These are phyloP conservation scores for Emmonsiellopsis sp. DNA, from an alignment of 2,329 filamentous ascomycete species.

Conservation along the genomic window DNA sequence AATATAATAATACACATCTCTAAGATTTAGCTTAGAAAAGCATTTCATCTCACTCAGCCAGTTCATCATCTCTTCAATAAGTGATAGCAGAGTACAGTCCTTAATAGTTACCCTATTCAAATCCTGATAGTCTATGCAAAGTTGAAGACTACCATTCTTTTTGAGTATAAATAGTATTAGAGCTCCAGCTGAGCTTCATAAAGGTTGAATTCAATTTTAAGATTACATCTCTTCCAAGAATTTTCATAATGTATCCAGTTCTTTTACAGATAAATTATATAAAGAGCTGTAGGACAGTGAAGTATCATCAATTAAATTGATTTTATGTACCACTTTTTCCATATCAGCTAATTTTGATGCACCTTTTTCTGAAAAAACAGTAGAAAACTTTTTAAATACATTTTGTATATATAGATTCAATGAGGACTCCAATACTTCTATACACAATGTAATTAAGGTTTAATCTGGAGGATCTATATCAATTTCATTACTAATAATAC, in stretches of 20 bases:
- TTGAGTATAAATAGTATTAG: background rate
- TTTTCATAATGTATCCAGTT: background rate
- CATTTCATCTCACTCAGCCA: slow-evolving; percentile 6
- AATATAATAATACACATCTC: too few species aligned
- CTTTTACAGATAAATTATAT: background rate
- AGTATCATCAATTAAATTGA: too few species aligned
- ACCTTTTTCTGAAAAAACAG: too few species aligned
- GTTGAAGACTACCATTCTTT: slow-evolving; percentile 7
- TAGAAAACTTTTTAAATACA: too few species aligned
- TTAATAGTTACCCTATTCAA: slow-evolving; percentile 19
- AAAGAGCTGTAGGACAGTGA: background rate
- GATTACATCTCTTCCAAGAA: background rate
- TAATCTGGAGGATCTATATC: too few species aligned
- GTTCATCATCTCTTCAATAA: slow-evolving; percentile 17
- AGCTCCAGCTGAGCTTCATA: background rate
- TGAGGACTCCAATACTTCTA: too few species aligned
- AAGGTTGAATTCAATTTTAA: background rate
- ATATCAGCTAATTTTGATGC: too few species aligned
- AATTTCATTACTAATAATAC: too few species aligned
- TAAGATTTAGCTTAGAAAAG: too few species aligned
- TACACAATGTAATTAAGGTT: too few species aligned
- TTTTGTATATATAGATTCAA: too few species aligned
- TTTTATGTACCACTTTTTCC: too few species aligned
- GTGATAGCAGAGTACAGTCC: slow-evolving; percentile 16
- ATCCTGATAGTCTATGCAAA: slow-evolving; percentile 18